Base-by-base conservation (phyloP, 805 yeast genomes). In the Yarrowia divulgata region DNA sequence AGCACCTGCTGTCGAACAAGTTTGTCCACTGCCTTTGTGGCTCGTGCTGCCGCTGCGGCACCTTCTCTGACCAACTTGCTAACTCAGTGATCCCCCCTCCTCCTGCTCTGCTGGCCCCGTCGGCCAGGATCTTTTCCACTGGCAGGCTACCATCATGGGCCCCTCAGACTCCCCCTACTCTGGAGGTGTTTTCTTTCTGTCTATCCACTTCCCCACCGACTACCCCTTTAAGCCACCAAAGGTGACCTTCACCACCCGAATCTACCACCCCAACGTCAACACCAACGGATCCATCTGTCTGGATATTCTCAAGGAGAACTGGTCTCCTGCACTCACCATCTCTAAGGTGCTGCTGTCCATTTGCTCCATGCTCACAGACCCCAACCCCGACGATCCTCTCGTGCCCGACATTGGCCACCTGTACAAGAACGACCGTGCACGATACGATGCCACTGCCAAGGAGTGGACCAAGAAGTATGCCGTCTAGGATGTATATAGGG, bases 121-220 rank as follows among this genome's bases (percentile, higher is more conserved):
- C 57, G 98, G 98, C 60, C 98, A 95, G 76, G 99, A 94, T 80
- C 84, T 94, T 78, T 95, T 90, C 83, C 98, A 94, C 84, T 95
- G 99, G 99, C 98, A 95, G 83, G 99, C 98, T 50, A 93, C 98
- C 54, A 95, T 95, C 79, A 92, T 95, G 96, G 99, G 99, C 63
- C 99, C 99, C 66, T 87, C 97, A 74, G 98, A 95, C 82, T 91
- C 97, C 60, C 84, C 91, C 71, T 87, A 87, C 75, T 85, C 90
- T 46, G 94, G 94, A 73, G 99, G 98, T 77, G 97, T 94, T 55
- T 95, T 95, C 81, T 95, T 95, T 85, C 86, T 95, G 72, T 88
- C 97, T 68, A 93, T 95, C 79, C 97, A 93, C 80, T 95, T 95
- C 90, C 99, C 99, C 79, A 93, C 98, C 70, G 98, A 95, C 81